Evolutionary conservation across 2,329 filamentous ascomycete genomes (phyloP).

Genomic region (Fusarium penzigii): DNA sequence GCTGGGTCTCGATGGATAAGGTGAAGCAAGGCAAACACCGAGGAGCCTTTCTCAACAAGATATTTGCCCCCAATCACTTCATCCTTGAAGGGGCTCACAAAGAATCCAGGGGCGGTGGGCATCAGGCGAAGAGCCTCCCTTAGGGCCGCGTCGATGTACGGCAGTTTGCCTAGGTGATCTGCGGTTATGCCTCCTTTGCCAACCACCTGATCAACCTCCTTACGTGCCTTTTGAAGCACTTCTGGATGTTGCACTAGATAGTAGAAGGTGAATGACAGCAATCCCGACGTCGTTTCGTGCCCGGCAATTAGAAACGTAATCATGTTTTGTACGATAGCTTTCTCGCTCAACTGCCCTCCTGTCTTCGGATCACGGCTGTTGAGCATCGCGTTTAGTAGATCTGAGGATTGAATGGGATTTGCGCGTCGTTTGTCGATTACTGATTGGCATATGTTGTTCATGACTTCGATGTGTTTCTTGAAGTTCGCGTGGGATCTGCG

Average conservation of each 20-base stretch:
- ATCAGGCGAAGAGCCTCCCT: conserved; percentile 50
- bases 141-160: conserved; percentile 64
- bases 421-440: conserved; percentile 56
- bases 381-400: conserved; percentile 68
- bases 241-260: conserved; percentile 60
- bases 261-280: conserved; percentile 63
- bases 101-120: conserved; percentile 30
- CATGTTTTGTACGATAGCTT: conserved; percentile 65
- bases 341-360: conserved; percentile 59
- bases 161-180: conserved; percentile 61
- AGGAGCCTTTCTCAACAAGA: conserved; percentile 44
- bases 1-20: conserved; percentile 55
- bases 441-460: conserved; percentile 55
- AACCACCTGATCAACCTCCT: conserved; percentile 62
- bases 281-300: conserved; percentile 66
- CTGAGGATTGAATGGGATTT: conserved; percentile 51
- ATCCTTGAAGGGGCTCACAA: conserved; percentile 38
- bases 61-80: conserved; percentile 57
- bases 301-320: conserved; percentile 69
- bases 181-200: conserved; percentile 55
- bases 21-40: conserved; percentile 47
- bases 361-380: conserved; percentile 64
- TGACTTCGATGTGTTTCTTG: conserved; percentile 48
- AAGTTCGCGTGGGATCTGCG: conserved; percentile 46
- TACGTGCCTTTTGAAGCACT: conserved; percentile 55